Base-by-base conservation (phyloP, 805 yeast species). In the Saccharomycopsis schoenii region DNA sequence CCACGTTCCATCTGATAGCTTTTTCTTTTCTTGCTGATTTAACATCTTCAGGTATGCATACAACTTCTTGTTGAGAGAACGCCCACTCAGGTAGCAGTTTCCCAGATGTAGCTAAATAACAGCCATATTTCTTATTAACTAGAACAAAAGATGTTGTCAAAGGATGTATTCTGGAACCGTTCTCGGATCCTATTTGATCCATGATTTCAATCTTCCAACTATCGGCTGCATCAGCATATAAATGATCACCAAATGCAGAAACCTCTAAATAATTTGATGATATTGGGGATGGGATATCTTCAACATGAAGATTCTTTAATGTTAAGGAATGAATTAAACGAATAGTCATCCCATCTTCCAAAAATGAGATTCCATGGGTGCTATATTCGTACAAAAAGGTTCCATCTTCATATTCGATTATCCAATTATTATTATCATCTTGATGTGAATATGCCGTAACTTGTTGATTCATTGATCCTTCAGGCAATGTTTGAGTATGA, bases 51-150 rank as follows among this genome's bases (percentile, higher is more conserved):
- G 89, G 85, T 71, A 77, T 72, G 74, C 99, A 93, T 1, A 84
- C 86, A 65, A 94, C 92, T 76, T 93, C 99, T 64, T 97, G 96
- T 77, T 93, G 99, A 71, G 89, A 82, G 80, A 92, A 94, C 17
- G 98, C 99, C 99, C 99, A 93, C 12, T 83, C 84, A n/a, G 99
- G 99, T 69, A 91, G 84, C 25, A 82, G 71, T 65, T 77, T 75
- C 52, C 97, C 97, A 9, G 94, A 80, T 12, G 92, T 88, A 66
- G 92, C 88, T 69, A 93, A 76, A 72, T 91, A 91, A 72, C 97
- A 96, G 52, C 86, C 86, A 68, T 90, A 71, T 8, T 71, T 81
- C 65, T 77, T 78, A 72, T 86, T 86, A 68, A 77, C 82, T 66
- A 93, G 75, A 72, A 96, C 81, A 75, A 93, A 83, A 17, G 89